Evolutionary conservation across 2,329 filamentous ascomycete genomes (phyloP).

Genomic region (Nothophoma quercina): DNA sequence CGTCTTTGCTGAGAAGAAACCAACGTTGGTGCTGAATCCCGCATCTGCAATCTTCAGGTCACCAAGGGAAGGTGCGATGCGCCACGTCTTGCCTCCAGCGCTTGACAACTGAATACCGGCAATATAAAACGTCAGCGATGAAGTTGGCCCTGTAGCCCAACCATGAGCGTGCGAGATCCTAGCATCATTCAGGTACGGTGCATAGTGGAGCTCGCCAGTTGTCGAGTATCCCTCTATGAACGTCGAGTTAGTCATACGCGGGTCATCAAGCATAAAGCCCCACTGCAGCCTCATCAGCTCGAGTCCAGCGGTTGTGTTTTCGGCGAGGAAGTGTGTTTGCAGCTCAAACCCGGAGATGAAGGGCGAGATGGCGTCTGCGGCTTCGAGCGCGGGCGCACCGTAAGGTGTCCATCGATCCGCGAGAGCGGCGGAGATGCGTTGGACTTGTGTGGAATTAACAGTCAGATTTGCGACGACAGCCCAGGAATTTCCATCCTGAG

Average conservation of each 20-base stretch:
- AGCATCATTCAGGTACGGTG: constrained; percentile 58
- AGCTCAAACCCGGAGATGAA: constrained; percentile 59
- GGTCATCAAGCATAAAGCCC: constrained; percentile 64
- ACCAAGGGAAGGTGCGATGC: constrained; percentile 47
- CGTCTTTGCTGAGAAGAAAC: constrained; percentile 47
- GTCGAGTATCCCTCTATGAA: constrained; percentile 61
- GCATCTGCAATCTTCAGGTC: constrained; percentile 48
- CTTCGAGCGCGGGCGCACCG: constrained; percentile 58
- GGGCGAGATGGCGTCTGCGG: constrained; percentile 56
- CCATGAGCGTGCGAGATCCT: constrained; percentile 60
- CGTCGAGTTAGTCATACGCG: constrained; percentile 61
- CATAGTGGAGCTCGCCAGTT: constrained; percentile 58
- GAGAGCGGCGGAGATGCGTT: constrained; percentile 46
- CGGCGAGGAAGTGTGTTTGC: constrained; percentile 54
- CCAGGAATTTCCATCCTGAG: constrained; percentile 56
- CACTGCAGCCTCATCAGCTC: constrained; percentile 58
- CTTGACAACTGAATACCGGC: constrained; percentile 53
- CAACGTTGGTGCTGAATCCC: constrained; percentile 49
- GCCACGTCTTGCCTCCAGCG: constrained; percentile 49
- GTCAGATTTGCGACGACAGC: constrained; percentile 52
- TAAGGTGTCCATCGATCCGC: constrained; percentile 50
- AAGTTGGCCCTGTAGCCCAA: constrained; percentile 60
- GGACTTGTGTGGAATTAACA: constrained; percentile 34
- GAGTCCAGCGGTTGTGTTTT: constrained; percentile 50
- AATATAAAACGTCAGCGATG: constrained; percentile 52